Evolutionary conservation across 129 eudicot genomes (phyloP).

Genomic region (Chrysanthemum lavandulifolium): DNA sequence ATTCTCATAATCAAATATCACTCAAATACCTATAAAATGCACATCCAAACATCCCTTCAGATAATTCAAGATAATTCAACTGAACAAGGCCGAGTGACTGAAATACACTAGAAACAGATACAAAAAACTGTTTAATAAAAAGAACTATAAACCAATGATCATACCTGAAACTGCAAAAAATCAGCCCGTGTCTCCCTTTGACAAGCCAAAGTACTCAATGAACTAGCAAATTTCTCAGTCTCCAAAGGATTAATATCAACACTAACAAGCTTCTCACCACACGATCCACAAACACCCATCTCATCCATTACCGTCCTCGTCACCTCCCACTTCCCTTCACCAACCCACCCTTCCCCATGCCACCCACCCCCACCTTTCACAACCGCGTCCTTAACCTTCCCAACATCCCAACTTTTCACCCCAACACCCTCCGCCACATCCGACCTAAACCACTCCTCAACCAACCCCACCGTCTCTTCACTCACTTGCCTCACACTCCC

Average conservation of each 20-base stretch:
- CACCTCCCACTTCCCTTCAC: constrained; percentile 82
- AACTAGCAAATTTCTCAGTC: constrained; percentile 75
- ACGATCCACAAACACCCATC: constrained; percentile 65
- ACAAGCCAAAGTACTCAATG: constrained; percentile 68
- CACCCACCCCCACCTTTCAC: constrained; percentile 93
- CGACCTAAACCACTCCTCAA: constrained; percentile 84
- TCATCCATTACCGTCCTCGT: constrained; percentile 63
- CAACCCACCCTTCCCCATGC: constrained; percentile 98
- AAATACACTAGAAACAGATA: not conserved
- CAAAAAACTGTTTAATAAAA: not conserved
- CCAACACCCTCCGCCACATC: constrained; percentile 57
- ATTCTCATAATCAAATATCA: not conserved
- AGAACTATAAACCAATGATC: not conserved
- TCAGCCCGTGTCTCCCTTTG: constrained; percentile 55
- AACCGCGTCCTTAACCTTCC: constrained; percentile 66
- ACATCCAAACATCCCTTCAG: not conserved
- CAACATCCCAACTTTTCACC: constrained; percentile 58
- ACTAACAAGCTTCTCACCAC: constrained; percentile 81
- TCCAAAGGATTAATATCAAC: constrained; percentile 95
- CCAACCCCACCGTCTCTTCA: constrained; percentile 58
- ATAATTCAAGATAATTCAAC: not conserved
- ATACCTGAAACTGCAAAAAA: constrained; percentile 79
- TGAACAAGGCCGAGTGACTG: not conserved
- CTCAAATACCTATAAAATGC: not conserved
- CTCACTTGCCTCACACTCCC: constrained; percentile 68